These are phyloP conservation scores for Boletus rufocinnamomeus DNA, from an alignment of 768 basidiomycete species.

Conservation along the genomic window DNA sequence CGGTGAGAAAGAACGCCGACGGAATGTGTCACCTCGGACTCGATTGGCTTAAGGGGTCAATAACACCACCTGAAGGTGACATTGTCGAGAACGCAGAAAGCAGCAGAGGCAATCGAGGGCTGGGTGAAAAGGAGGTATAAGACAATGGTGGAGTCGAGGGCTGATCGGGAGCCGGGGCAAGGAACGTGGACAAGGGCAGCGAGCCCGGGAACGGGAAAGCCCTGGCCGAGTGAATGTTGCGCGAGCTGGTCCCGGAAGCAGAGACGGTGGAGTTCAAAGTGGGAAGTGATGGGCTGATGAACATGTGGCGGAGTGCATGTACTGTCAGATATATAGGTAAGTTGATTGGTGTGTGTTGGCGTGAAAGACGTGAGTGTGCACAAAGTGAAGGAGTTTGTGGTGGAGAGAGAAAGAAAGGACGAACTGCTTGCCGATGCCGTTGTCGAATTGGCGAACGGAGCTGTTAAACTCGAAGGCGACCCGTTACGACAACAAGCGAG, in stretches of 20 bases:
- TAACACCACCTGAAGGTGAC: neutral
- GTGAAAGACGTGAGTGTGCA: slow-evolving; percentile 30
- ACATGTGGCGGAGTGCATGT: slow-evolving; percentile 35
- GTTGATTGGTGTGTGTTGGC: slow-evolving; percentile 16
- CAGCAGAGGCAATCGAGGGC: slow-evolving; percentile 3
- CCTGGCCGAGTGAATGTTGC: slow-evolving; percentile 9
- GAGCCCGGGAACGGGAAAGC: slow-evolving; percentile 14
- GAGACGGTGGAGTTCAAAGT: slow-evolving; percentile 18
- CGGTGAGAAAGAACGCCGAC: neutral
- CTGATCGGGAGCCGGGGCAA: slow-evolving; percentile 11
- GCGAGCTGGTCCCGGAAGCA: slow-evolving; percentile 11
- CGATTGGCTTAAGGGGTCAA: neutral
- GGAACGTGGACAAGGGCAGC: slow-evolving; percentile 24
- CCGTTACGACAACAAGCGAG: slow-evolving; percentile 24
- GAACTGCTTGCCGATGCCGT: slow-evolving; percentile 10
- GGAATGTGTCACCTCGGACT: slow-evolving; percentile 16
- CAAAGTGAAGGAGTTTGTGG: slow-evolving; percentile 15
- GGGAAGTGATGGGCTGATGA: slow-evolving; percentile 24
- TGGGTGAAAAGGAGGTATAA: neutral
- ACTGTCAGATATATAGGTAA: slow-evolving; percentile 20
- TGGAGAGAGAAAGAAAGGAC: slow-evolving; percentile 16
- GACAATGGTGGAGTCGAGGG: slow-evolving; percentile 4
- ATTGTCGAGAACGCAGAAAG: slow-evolving; percentile 3
- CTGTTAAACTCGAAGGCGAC: neutral
- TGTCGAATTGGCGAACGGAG: slow-evolving; percentile 10